Conservation (phyloP, 805 yeast species). For the Saccharomyces mikatae region DNA sequence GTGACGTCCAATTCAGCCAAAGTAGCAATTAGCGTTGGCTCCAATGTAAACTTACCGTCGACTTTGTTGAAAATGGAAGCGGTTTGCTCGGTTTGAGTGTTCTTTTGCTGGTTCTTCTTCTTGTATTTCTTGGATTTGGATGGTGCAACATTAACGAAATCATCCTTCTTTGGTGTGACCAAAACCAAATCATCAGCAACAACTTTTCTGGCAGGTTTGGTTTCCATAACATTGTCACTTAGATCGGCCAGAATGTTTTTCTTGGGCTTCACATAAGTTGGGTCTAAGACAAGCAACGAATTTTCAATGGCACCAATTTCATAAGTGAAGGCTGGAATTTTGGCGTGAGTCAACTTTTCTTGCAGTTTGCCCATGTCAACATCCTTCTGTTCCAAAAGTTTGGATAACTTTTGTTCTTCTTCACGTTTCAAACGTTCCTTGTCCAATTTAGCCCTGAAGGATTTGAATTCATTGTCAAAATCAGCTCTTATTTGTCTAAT, state of each 20-base stretch:
- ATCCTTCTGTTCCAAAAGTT: slow-evolving; percentile 41
- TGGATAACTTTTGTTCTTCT: slow-evolving; percentile 43
- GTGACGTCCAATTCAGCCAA: slow-evolving; percentile 69
- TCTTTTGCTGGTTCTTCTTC: slow-evolving; percentile 37
- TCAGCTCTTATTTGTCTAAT: slow-evolving; percentile 65
- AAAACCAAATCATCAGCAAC: slow-evolving; percentile 52
- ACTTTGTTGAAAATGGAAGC: slow-evolving; percentile 8
- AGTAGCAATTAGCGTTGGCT: slow-evolving; percentile 69
- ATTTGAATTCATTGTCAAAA: slow-evolving; percentile 65
- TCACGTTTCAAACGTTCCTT: slow-evolving; percentile 67
- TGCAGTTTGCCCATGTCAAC: slow-evolving; percentile 56
- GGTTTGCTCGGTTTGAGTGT: slow-evolving; percentile 5
- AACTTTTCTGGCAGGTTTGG: slow-evolving; percentile 41
- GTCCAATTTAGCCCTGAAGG: slow-evolving; percentile 59
- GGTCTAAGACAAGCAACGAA: slow-evolving; percentile 69
- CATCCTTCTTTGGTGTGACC: slow-evolving; percentile 40
- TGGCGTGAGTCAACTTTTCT: slow-evolving; percentile 60
- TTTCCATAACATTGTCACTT: slow-evolving; percentile 24
- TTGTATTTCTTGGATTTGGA: slow-evolving; percentile 43
- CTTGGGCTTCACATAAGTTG: slow-evolving; percentile 57
- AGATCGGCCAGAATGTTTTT: slow-evolving; percentile 26
- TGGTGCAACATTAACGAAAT: slow-evolving; percentile 39
- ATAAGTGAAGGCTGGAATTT: slow-evolving; percentile 73
- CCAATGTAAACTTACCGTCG: slow-evolving; percentile 54
- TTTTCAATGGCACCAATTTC: slow-evolving; percentile 73